Evolutionary conservation across 2,329 filamentous ascomycete genomes (phyloP), one percentile per base, ranked within the genome.

Genomic region (Elsinoe batatas): DNA sequence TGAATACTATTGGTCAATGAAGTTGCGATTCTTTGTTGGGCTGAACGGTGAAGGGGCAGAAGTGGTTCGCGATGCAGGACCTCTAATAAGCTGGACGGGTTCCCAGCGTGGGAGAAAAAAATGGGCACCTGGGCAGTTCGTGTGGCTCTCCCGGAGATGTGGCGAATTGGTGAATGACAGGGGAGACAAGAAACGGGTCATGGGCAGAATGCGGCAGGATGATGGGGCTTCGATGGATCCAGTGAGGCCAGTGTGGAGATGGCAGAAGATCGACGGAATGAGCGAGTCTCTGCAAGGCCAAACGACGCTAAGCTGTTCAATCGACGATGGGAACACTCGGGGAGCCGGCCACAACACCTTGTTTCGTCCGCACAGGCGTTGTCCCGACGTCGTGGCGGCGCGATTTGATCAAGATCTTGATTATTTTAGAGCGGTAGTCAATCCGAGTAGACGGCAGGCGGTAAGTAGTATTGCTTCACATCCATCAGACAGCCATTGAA

Each of bases 81-180:
- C 43, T 47, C 43, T 47, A 47, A 47, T 47, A 47, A 47, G 22
- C 22, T 22, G 3, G 43, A 47, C 40, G 18, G 40, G 18, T 20
- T 44, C 12, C n/a, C 33, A 15, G 30, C 44, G 44, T 18, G 26
- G 10, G n/a, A 17, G 44, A 30, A 33, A 49, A 49, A 49, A 18
- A 17, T 49, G 44, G 44, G 17, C 18, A 36, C 15, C 22, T 10
- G 15, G 17, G 26, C 32, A 26, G 32, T 36, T 49, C 44, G 3
- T 49, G 26, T 49, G 44, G 44, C 44, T 49, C 32, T 35, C 33
- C 47, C 32, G 47, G 47, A 51, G 32, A 51, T 51, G 47, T 51
- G 47, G 47, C 47, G 47, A 51, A 51, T 51, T 33, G 47, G 26
- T 49, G 32, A 49, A 35, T 49, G 44, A 49, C 44, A 49, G 30